Base-by-base conservation (phyloP, 2,329 filamentous ascomycete genomes). In the Fusarium coicis region DNA sequence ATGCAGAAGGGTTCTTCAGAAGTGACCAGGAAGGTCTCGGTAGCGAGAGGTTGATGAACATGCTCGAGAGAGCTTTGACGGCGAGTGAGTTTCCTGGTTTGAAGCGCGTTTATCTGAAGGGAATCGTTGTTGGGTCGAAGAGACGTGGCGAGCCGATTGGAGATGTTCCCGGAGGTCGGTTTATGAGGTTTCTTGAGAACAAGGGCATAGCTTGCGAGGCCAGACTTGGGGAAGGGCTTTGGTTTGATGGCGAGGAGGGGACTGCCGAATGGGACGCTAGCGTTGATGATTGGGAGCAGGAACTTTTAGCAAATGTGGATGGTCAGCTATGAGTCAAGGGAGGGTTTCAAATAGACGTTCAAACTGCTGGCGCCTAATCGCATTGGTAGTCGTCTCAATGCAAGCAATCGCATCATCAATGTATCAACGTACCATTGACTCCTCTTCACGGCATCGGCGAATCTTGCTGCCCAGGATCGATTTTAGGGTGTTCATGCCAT, bases 331-430 rank as follows among this genome's bases (percentile, higher is more conserved):
- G 3, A 23, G 21, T 18, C 3, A 7, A 30, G 19, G 18, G 18
- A 5, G 28, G 4, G 8, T 30, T 21, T n/a, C 1, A 30, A 19
- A 11, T 49, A 14, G 1, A 23, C 0, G 5, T 14, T 23, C 0
- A 3, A 32, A 18, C 10, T 19, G 30, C 8, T 34, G 16, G n/a
- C 11, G 4, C 6, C 6, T 2, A 6, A 8, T 1, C 7, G 30
- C 16, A 11, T 2, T 26, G 16, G 16, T 19, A 7, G 30, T 2
- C 1, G 16, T 26, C 12, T 36, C 3, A 4, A 52, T 52, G 16
- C 49, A 26, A 36, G n/a, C 18, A 36, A 23, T 36, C 12, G 18
- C n/a, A 36, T 52, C n/a, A 52, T 21, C 18, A 11, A 19, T 26
- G 11, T 21, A 36, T 26, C n/a, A 26, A 52, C 7, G 16, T 26